phyloP scores from a whole-genome alignment of 164 flowering plant genomes.

The Piper betle region DNA sequence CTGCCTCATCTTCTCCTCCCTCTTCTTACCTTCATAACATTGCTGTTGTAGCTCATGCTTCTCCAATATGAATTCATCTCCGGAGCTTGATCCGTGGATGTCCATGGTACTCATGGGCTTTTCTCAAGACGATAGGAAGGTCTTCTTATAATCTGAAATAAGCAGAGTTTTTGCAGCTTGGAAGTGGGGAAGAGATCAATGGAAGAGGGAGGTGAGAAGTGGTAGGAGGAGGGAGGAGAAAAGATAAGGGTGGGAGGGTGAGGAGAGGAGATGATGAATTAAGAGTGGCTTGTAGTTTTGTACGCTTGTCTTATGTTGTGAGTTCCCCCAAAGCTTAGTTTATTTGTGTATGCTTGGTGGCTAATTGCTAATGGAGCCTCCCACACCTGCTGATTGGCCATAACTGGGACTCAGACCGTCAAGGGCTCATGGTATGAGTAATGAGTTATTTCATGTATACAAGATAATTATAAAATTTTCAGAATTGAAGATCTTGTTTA shows the following conservation, averaged over 20 bases:
- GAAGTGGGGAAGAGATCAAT: too few species aligned
- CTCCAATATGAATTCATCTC: background rate
- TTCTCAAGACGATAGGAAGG: too few species aligned
- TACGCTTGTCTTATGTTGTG: slow-evolving; percentile 1
- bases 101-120: slow-evolving; percentile 3
- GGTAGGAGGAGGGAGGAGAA: background rate
- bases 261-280: background rate
- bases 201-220: background rate
- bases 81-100: background rate
- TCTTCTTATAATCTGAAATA: background rate
- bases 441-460: background rate
- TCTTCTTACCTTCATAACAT: background rate
- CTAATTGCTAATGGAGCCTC: background rate
- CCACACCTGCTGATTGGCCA: background rate
- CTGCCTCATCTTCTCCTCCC: background rate
- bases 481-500: background rate
- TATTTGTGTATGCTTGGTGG: background rate
- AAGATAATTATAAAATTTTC: background rate
- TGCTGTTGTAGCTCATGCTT: background rate
- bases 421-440: background rate
- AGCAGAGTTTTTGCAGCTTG: background rate
- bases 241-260: background rate
- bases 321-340: background rate
- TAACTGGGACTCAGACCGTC: background rate
- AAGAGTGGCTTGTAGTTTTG: background rate